phyloP scores from a whole-genome alignment of 176 grass and related monocot genomes.

The Phragmites australis region DNA sequence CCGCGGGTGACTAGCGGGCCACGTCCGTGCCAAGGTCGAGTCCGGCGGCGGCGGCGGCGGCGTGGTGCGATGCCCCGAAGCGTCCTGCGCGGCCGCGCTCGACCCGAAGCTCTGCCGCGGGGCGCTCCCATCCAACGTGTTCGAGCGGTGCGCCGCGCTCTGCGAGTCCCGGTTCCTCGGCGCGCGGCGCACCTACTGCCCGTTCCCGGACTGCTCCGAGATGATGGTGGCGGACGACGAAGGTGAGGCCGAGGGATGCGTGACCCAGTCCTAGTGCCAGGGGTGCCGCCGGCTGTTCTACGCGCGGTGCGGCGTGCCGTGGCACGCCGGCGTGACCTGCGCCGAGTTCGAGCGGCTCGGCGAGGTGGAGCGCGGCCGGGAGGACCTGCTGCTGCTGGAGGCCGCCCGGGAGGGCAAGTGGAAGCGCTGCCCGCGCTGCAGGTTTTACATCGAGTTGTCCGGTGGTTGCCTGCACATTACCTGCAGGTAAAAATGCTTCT shows the following conservation, averaged over 20 bases:
- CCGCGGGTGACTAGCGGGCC: slow-evolving; percentile 44
- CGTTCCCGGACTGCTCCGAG: slow-evolving; percentile 71
- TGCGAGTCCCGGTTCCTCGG: slow-evolving; percentile 54
- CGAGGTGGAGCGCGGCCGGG: slow-evolving; percentile 39
- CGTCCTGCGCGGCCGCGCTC: slow-evolving; percentile 44
- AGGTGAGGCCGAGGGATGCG: background rate
- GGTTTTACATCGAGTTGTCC: slow-evolving; percentile 64
- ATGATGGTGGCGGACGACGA: slow-evolving; percentile 52
- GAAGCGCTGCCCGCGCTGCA: slow-evolving; percentile 70
- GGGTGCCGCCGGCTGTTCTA: slow-evolving; percentile 64
- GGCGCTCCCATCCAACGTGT: slow-evolving; percentile 30
- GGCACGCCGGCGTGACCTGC: slow-evolving; percentile 64
- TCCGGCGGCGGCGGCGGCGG: slow-evolving; percentile 39
- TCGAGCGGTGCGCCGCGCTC: slow-evolving; percentile 45
- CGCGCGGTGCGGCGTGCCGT: slow-evolving; percentile 52
- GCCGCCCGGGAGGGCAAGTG: slow-evolving; percentile 58
- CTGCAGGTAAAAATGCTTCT: slow-evolving; percentile 58
- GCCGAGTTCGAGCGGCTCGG: slow-evolving; percentile 45
- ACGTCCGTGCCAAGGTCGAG: slow-evolving; percentile 62
- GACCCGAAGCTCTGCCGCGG: slow-evolving; percentile 40
- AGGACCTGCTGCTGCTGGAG: slow-evolving; percentile 65
- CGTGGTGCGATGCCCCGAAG: slow-evolving; percentile 48
- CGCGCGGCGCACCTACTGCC: slow-evolving; percentile 53
- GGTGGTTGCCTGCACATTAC: slow-evolving; percentile 64
- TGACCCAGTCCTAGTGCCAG: slow-evolving; percentile 67